These are phyloP conservation scores for Leishmania tropica DNA, from an alignment of 208 protist species.

Conservation along the genomic window DNA sequence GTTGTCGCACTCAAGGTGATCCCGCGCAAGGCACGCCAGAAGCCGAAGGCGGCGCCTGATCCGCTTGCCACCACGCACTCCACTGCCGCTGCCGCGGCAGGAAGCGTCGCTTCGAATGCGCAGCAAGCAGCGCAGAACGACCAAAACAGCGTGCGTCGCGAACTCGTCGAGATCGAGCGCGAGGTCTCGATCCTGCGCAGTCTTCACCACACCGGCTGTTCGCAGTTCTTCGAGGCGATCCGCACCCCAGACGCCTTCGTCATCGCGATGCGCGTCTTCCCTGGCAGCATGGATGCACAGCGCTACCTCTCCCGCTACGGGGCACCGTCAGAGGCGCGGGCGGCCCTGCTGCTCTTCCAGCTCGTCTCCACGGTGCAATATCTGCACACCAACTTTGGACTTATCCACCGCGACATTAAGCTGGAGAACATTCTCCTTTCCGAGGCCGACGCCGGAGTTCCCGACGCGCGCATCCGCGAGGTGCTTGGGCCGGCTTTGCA, in stretches of 20 bases:
- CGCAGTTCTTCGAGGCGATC: conserved; percentile 71
- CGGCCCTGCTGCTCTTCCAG: conserved; percentile 73
- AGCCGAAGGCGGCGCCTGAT: conserved; percentile 3
- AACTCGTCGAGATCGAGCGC: conserved; percentile 72
- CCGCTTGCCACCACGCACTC: conserved; percentile 1
- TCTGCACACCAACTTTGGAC: conserved; percentile 62
- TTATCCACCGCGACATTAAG: conserved; percentile 89
- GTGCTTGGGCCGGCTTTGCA: conserved; percentile 39
- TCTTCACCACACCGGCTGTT: conserved; percentile 73
- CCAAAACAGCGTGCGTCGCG: conserved; percentile 27
- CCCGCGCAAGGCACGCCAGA: conserved; percentile 38
- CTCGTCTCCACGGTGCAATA: conserved; percentile 76
- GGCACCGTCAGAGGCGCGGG: conserved; percentile 53
- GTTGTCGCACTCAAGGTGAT: conserved; percentile 72
- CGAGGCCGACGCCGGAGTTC: conserved; percentile 27
- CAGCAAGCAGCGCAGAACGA: background rate
- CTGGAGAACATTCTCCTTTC: conserved; percentile 82
- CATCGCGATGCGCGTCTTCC: conserved; percentile 80
- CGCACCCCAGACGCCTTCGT: conserved; percentile 76
- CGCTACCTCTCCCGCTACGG: conserved; percentile 69
- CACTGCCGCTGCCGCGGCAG: background rate
- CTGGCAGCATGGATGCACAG: conserved; percentile 61
- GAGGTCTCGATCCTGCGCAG: conserved; percentile 73
- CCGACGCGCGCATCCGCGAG: conserved; percentile 39
- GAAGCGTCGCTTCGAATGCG: background rate